Base-by-base conservation (phyloP, 2,329 filamentous ascomycete genomes). In the Exophiala sp. region DNA sequence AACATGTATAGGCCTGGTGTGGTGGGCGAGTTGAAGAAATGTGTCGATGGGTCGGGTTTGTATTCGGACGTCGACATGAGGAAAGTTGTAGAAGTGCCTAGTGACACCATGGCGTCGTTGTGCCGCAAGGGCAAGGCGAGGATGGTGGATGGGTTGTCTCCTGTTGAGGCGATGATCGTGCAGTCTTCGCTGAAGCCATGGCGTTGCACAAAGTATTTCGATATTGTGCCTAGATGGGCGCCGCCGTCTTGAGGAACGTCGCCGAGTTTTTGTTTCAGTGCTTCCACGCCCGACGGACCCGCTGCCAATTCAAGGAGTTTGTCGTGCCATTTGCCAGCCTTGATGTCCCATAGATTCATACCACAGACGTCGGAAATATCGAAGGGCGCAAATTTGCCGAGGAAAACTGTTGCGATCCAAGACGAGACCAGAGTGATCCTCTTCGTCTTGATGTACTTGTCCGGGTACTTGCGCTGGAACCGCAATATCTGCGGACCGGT, bases 11-110 rank as follows among this genome's bases (percentile, higher is more conserved):
- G 79, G 1, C 86, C 88, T 0, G 83, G 73, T 1, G 88, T 95
- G 38, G 89, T 93, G 1, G 93, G 93, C 69, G 97, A 90, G 73
- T 96, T 95, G 80, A 97, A 94, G 76, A 97, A 95, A 73, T 98
- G 93, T 64, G 95, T 95, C 5, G 86, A 81, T 2, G 88, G 86
- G 64, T 96, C 85, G 1, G 93, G 88, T 66, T 84, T 84, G 76
- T 95, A 97, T 62, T 80, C 77, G n/a, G 88, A 83, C 3, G 93
- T 97, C 63, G 86, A 89, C 91, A 97, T 97, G 53, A 98, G 80
- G 74, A 97, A 96, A 2, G 93, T 98, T 1, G 91, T 96, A 23
- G 87, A 94, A 1, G 93, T 98, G 52, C 93, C 93, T 6, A 98
- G 79, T 6, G 87, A 94, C 30, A 97, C 89, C 66, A 97, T 96